Evolutionary conservation across 23 red algal species (phyloP).

Genomic region (Porphyridium purpureum): DNA sequence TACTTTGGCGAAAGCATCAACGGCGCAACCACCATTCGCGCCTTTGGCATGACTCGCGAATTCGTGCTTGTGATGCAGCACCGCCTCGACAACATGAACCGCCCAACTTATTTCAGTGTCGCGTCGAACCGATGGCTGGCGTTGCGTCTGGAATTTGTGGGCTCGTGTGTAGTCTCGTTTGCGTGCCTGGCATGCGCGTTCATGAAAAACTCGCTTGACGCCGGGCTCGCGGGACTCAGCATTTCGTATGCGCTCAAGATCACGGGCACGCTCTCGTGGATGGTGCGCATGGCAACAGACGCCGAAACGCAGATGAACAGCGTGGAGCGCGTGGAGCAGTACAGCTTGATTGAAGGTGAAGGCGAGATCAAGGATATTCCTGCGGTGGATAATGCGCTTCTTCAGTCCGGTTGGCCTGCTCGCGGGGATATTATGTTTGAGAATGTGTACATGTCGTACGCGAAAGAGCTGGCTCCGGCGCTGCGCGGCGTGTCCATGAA

Average conservation of each 20-base stretch:
- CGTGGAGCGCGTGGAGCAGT: conserved; percentile 69
- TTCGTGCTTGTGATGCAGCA: not conserved
- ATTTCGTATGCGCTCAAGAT: conserved; percentile 68
- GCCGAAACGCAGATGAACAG: conserved; percentile 74
- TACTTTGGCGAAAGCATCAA: conserved; percentile 17
- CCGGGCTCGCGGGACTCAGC: conserved; percentile 48
- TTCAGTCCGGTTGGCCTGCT: conserved; percentile 23
- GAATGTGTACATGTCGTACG: conserved; percentile 63
- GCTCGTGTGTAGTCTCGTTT: conserved; percentile 4
- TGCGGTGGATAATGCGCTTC: not conserved
- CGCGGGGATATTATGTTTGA: conserved; percentile 34
- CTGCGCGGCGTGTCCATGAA: conserved; percentile 37
- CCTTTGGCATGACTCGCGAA: conserved; percentile 5
- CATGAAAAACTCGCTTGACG: not conserved
- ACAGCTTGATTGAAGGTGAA: not conserved
- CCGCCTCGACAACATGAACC: conserved; percentile 4
- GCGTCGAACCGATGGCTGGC: conserved; percentile 42
- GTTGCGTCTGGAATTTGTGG: conserved; percentile 9
- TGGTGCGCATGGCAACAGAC: conserved; percentile 72
- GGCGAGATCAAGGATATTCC: not conserved
- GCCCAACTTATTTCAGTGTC: conserved; percentile 12
- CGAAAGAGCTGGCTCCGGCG: conserved; percentile 58
- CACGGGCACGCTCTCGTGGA: conserved; percentile 42
- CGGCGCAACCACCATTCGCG: conserved; percentile 12
- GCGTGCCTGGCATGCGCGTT: not conserved